Conservation (phyloP, 2,329 filamentous ascomycete genomes). For the Aureobasidium sp. region DNA sequence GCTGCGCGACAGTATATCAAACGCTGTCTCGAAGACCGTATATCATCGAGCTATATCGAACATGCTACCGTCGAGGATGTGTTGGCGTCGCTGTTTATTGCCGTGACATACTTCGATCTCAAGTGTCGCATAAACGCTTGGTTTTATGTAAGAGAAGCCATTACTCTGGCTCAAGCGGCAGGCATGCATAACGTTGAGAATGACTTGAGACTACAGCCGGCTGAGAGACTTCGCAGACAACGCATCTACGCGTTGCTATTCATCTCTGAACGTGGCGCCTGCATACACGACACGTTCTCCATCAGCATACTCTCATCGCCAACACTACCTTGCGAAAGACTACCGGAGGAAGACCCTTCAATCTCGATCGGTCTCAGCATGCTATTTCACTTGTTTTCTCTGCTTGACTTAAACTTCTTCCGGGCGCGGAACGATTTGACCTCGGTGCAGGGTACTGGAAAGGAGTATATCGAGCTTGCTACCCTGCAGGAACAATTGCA, state of each 20-base stretch:
- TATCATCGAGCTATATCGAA: constrained; percentile 10
- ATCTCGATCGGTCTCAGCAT: constrained; percentile 16
- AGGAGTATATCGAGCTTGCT: background rate
- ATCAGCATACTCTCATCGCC: constrained; percentile 17
- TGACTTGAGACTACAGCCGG: background rate
- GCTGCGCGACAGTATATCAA: background rate
- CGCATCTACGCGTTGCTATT: constrained; percentile 18
- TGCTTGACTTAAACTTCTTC: constrained; percentile 18
- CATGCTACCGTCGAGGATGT: constrained; percentile 16
- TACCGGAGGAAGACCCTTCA: constrained; percentile 17
- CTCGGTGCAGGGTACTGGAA: background rate
- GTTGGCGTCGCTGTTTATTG: constrained; percentile 18
- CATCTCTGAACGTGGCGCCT: constrained; percentile 19
- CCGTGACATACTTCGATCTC: constrained; percentile 19
- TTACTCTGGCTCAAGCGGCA: constrained; percentile 15
- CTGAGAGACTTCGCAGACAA: constrained; percentile 13
- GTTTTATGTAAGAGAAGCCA: constrained; percentile 20
- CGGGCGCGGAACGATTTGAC: background rate
- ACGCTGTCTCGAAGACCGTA: constrained; percentile 15
- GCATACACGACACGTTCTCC: constrained; percentile 18
- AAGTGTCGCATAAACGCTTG: constrained; percentile 19
- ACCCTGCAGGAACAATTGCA: background rate
- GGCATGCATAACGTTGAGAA: background rate
- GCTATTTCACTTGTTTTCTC: constrained; percentile 18
- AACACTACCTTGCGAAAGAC: background rate